These are phyloP conservation scores for Phoma sp. DNA, from an alignment of 2,329 filamentous ascomycete genomes.

Conservation along the genomic window DNA sequence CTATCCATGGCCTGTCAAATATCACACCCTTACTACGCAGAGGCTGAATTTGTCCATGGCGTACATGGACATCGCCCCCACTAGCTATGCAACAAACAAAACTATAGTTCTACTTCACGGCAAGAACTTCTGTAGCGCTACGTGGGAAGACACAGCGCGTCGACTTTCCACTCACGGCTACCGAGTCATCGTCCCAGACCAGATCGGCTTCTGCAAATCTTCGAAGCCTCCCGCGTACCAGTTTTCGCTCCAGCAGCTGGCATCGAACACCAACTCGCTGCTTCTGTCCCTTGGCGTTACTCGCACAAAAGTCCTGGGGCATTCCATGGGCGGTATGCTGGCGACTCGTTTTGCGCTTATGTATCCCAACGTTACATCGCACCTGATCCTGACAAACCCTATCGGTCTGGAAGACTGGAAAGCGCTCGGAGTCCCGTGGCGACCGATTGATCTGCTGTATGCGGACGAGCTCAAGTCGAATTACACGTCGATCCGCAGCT, in stretches of 20 bases:
- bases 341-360: slow-evolving; percentile 59
- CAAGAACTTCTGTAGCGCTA: slow-evolving; percentile 63
- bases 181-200: slow-evolving; percentile 61
- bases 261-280: slow-evolving; percentile 58
- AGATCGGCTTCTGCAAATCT: slow-evolving; percentile 65
- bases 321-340: slow-evolving; percentile 64
- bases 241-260: slow-evolving; percentile 60
- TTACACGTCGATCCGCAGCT: slow-evolving; percentile 34
- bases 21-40: slow-evolving; percentile 58
- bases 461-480: slow-evolving; percentile 28
- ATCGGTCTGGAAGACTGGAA: slow-evolving; percentile 63
- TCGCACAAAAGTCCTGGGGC: slow-evolving; percentile 58
- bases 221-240: slow-evolving; percentile 59
- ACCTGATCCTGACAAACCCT: slow-evolving; percentile 59
- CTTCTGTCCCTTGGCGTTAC: slow-evolving; percentile 53
- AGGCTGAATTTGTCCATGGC: slow-evolving; percentile 59
- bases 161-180: slow-evolving; percentile 54
- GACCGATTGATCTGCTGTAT: slow-evolving; percentile 25
- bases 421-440: slow-evolving; percentile 36
- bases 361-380: slow-evolving; percentile 53
- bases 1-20: slow-evolving; percentile 58
- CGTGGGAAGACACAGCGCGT: slow-evolving; percentile 58
- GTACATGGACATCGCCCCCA: slow-evolving; percentile 60
- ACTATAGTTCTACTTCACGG: slow-evolving; percentile 60
- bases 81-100: slow-evolving; percentile 44